phyloP scores from a whole-genome alignment of 169 alveolate species.

The Cryptosporidium bovis region DNA sequence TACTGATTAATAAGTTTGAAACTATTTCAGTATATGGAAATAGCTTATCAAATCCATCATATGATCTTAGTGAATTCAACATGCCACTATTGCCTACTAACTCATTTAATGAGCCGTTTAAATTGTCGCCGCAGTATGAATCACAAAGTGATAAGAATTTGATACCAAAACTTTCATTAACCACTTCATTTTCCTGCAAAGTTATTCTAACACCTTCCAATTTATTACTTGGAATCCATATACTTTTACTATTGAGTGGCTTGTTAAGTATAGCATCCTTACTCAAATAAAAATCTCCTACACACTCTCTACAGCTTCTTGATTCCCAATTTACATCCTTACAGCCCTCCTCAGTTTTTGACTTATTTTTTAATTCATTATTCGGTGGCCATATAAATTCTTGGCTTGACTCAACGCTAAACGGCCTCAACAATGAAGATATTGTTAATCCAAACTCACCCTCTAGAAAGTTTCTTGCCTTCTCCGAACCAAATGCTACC shows the following conservation, averaged over 20 bases:
- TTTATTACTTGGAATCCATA: slow-evolving; percentile 52
- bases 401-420: slow-evolving; percentile 33
- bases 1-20: neutral
- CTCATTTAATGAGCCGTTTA: neutral
- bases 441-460: slow-evolving; percentile 47
- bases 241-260: slow-evolving; percentile 8
- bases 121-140: neutral
- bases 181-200: slow-evolving; percentile 2
- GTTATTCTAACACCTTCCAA: slow-evolving; percentile 13
- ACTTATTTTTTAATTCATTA: neutral
- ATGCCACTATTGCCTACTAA: neutral
- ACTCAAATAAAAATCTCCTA: neutral
- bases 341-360: neutral
- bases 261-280: slow-evolving; percentile 36
- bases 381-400: slow-evolving; percentile 54
- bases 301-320: slow-evolving; percentile 23
- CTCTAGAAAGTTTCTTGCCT: slow-evolving; percentile 20
- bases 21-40: slow-evolving; percentile 45
- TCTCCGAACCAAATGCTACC: slow-evolving; percentile 44
- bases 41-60: slow-evolving; percentile 20
- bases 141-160: slow-evolving; percentile 56
- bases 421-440: slow-evolving; percentile 39
- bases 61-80: slow-evolving; percentile 16
- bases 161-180: slow-evolving; percentile 21
- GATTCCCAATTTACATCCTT: slow-evolving; percentile 21